Evolutionary conservation across 2,329 filamentous ascomycete genomes (phyloP).

Genomic region (Fusarium graminum): DNA sequence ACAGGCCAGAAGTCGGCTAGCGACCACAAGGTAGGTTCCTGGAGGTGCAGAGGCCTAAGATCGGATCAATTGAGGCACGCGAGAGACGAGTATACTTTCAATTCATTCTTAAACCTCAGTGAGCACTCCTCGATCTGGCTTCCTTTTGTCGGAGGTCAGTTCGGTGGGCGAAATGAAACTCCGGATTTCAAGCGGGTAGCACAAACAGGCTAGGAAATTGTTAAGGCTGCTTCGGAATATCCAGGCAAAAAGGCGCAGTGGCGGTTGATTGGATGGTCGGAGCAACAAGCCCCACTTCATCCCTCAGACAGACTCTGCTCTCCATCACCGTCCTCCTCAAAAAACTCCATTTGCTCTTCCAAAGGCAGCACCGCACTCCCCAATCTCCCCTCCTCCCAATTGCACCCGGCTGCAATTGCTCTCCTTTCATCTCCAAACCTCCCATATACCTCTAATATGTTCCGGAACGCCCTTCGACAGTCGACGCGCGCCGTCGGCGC

Average conservation of each 20-base stretch:
- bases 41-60: constrained; percentile 18
- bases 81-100: neutral
- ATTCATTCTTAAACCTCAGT: neutral
- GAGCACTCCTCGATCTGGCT: constrained; percentile 2
- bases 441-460: constrained; percentile 78
- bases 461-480: constrained; percentile 98
- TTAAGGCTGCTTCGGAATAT: constrained; percentile 57
- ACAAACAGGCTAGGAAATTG: constrained; percentile 52
- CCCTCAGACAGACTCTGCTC: constrained; percentile 60
- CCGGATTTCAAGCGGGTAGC: constrained; percentile 45
- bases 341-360: constrained; percentile 62
- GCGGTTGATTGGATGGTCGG: constrained; percentile 53
- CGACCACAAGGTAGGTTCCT: constrained; percentile 14
- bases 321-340: constrained; percentile 58
- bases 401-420: constrained; percentile 74
- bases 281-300: constrained; percentile 55
- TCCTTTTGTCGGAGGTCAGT: constrained; percentile 32
- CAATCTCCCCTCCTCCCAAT: constrained; percentile 73
- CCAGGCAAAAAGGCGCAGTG: constrained; percentile 57
- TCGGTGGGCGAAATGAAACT: constrained; percentile 44
- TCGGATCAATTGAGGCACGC: constrained; percentile 32
- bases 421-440: constrained; percentile 65
- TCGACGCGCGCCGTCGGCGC: constrained; percentile 94
- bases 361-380: constrained; percentile 64
- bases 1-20: constrained; percentile 41